Base-by-base conservation (phyloP, 148 eudicot species). In the Chenopodium formosanum region DNA sequence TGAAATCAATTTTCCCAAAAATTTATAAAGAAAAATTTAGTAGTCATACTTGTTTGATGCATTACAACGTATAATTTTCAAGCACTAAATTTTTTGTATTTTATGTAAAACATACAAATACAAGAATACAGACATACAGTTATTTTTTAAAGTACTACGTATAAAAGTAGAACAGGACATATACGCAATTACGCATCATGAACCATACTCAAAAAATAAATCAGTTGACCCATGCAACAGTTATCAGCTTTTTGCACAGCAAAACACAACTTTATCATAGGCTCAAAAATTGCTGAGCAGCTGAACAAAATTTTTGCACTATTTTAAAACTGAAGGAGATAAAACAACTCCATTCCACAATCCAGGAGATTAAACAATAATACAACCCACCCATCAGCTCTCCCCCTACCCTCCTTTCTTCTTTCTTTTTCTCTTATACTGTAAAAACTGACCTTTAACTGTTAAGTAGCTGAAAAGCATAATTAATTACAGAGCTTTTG, bases 401-500 rank as follows among this genome's bases (percentile, higher is more conserved):
- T 14, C 1, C 62, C 40, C 0, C 40, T 37, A 37, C 40, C 40
- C 40, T 37, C 7, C 40, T 4, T 37, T 37, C 62, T 4, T 2
- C 62, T 17, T 19, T 12, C 20, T 4, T 56, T 16, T 19, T 5
- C 3, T 53, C 14, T 14, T 56, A 3, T 56, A 17, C 62, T 56
- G 62, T 56, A 14, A 56, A 56, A 56, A 56, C 62, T 2, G 22
- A 56, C 19, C 62, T 17, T 56, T 56, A 56, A 56, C 19, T 4
- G 62, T 56, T 0, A 56, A 56, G 2, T 13, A 17, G 16, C 62
- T 56, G 22, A 56, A 56, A 56, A 56, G 19, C 27, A 37, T 66
- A 66, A 2, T 9, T 67, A 67, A 66, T 66, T 66, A 66, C 70
- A 66, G 17, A 66, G 17, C 70, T 66, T 66, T 66, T 66, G 70